Evolutionary conservation across 352 stramenopile genomes (phyloP).

Genomic region (Pythium angustatum): DNA sequence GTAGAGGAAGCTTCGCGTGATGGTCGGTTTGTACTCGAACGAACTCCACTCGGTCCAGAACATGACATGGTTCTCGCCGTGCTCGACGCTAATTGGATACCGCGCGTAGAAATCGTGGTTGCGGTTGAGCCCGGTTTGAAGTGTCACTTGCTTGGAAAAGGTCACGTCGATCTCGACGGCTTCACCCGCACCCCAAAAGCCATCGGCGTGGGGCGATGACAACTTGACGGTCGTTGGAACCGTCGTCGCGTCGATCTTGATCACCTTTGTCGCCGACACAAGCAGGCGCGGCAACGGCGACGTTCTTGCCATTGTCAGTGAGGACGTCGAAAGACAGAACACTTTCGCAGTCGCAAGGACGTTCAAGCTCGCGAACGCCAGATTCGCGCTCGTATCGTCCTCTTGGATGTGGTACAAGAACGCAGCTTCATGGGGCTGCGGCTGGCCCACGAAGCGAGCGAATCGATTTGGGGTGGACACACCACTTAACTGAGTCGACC

Average conservation of each 20-base stretch:
- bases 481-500: constrained; percentile 49
- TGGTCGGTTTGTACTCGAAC: constrained; percentile 22
- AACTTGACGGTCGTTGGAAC: constrained; percentile 63
- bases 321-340: constrained; percentile 52
- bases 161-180: constrained; percentile 66
- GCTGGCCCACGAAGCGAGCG: constrained; percentile 48
- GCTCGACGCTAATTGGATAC: constrained; percentile 41
- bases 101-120: constrained; percentile 58
- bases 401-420: constrained; percentile 69
- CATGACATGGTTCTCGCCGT: constrained; percentile 48
- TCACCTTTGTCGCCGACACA: constrained; percentile 31
- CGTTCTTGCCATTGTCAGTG: constrained; percentile 29
- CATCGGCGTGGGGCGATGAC: constrained; percentile 49
- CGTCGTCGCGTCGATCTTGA: constrained; percentile 56
- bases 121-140: constrained; percentile 61
- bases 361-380: constrained; percentile 50
- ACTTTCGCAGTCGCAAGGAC: constrained; percentile 44
- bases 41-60: constrained; percentile 68
- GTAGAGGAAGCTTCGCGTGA: constrained; percentile 55
- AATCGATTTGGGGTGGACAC: constrained; percentile 46
- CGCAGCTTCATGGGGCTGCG: constrained; percentile 42
- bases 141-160: constrained; percentile 64
- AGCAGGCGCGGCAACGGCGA: constrained; percentile 38
- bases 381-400: constrained; percentile 54
- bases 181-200: constrained; percentile 58